Conservation (phyloP, 257 asterid species). For the Misopates orontium region DNA sequence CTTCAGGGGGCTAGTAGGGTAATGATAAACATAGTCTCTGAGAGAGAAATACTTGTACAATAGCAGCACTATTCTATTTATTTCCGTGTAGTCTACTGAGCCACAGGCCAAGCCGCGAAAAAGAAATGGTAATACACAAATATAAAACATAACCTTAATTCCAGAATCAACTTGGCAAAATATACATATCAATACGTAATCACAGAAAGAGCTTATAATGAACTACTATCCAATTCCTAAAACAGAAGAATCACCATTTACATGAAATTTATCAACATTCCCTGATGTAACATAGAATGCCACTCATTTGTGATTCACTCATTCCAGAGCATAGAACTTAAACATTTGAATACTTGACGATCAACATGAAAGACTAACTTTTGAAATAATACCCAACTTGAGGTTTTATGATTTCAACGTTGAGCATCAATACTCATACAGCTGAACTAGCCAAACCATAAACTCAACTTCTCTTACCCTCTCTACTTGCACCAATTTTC, state of each 20-base stretch:
- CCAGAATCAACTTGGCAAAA: not conserved
- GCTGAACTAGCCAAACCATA: no score
- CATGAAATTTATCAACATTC: no score
- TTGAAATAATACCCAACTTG: no score
- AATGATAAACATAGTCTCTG: no score
- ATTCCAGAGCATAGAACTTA: constrained; percentile 2
- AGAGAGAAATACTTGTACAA: no score
- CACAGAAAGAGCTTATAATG: not conserved
- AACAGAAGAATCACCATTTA: no score
- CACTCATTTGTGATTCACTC: not conserved
- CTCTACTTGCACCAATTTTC: constrained; percentile 4
- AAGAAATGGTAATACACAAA: no score
- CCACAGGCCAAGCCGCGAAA: no score
- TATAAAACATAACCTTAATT: not conserved
- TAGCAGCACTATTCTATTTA: no score
- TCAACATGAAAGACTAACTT: not conserved
- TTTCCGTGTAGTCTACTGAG: no score
- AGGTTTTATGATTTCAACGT: not conserved
- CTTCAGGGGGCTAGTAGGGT: no score
- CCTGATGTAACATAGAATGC: no score
- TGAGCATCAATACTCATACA: not conserved
- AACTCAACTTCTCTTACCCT: not conserved
- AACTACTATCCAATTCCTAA: not conserved
- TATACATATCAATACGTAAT: not conserved
- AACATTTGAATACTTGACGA: not conserved